A percentile compares a stretch with the other conserved stretches of the same genome.
Evolutionary conservation across 345 rosid genomes (phyloP).

Genomic region (Trapa bicornis): DNA sequence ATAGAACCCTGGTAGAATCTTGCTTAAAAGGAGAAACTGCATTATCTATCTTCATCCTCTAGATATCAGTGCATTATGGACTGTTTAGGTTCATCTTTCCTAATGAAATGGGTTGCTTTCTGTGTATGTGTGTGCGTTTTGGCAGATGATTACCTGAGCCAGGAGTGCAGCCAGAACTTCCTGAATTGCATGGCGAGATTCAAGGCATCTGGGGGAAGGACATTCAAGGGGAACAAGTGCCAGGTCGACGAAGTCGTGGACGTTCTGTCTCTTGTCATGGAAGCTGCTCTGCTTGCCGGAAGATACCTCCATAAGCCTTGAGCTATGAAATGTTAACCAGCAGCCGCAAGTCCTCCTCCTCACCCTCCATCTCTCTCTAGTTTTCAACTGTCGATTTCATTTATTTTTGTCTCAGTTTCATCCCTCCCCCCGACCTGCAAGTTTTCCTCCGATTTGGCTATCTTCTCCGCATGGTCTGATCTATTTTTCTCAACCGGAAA

Average conservation of each 20-base stretch:
- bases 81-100: not conserved
- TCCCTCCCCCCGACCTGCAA: not conserved
- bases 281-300: conserved; percentile 90
- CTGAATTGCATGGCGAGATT: conserved; percentile 56
- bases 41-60: not conserved
- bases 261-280: conserved; percentile 52
- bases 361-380: too few relatives aligned
- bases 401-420: not conserved
- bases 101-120: not conserved
- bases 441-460: not conserved
- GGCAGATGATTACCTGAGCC: conserved; percentile 79
- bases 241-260: conserved; percentile 42
- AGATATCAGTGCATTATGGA: not conserved
- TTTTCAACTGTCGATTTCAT: not conserved
- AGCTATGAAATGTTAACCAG: not conserved
- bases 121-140: not conserved
- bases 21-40: too few relatives aligned
- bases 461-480: too few relatives aligned
- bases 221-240: conserved; percentile 69
- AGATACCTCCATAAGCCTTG: conserved; percentile 62
- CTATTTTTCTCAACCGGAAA: too few relatives aligned
- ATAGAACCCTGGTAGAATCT: too few relatives aligned
- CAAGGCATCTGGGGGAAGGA: conserved; percentile 25
- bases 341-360: not conserved
- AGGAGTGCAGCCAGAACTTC: conserved; percentile 73